phyloP scores from a whole-genome alignment of 495 filamentous ascomycete genomes.

The Aspergillus affinis region DNA sequence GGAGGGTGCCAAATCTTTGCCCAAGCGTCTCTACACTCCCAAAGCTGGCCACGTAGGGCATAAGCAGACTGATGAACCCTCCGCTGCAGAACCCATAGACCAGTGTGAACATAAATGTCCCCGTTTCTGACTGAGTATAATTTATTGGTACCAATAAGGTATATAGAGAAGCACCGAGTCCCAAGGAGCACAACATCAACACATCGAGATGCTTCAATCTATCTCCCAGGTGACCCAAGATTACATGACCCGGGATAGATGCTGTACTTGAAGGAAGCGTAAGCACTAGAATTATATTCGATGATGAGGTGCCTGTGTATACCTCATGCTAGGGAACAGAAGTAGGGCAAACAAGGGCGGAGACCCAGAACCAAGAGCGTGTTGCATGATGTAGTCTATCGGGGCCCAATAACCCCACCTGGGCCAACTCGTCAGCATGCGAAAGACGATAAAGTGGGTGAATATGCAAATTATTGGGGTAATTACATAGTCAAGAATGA shows the following conservation, averaged over 20 bases:
- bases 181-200: background rate
- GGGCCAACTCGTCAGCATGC: background rate
- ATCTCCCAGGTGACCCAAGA: constrained; percentile 39
- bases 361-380: constrained; percentile 23
- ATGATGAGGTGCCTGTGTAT: background rate
- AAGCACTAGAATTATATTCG: background rate
- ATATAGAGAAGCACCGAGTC: background rate
- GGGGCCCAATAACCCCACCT: constrained; percentile 36
- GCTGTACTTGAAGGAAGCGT: background rate
- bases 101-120: constrained; percentile 31
- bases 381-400: constrained; percentile 28
- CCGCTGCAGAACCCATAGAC: constrained; percentile 41
- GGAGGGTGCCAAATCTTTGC: constrained; percentile 31
- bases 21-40: constrained; percentile 24
- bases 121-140: constrained; percentile 22
- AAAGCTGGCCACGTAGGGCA: constrained; percentile 35
- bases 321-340: constrained; percentile 36
- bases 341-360: constrained; percentile 25
- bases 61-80: constrained; percentile 31
- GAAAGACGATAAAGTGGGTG: background rate
- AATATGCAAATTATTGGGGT: background rate
- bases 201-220: background rate
- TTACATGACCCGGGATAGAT: constrained; percentile 64
- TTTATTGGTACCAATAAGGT: constrained; percentile 62
- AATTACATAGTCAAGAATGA: constrained; percentile 26